Base-by-base conservation (phyloP, 2,329 filamentous ascomycete genomes). In the Xylaria sp. region DNA sequence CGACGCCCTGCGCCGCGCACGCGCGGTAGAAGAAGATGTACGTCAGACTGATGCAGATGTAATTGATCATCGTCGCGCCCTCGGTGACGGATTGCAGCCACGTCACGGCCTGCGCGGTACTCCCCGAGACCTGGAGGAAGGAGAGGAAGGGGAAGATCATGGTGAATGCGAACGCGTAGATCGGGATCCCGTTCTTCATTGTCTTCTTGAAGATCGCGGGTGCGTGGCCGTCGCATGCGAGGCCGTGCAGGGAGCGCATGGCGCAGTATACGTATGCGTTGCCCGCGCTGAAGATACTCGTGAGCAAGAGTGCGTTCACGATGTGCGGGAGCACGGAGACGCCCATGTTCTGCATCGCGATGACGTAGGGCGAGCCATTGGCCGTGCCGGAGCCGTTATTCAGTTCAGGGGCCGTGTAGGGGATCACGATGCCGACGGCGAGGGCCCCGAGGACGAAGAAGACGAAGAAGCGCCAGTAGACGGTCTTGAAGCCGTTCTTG, bases 371-470 rank as follows among this genome's bases (percentile, higher is more conserved):
- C 52, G 82, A 84, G 5, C 82, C 83, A 57, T 85, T 83, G 11
- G 75, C 79, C 0, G 76, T 79, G 42, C 76, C 76, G 1, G 83
- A 81, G 49, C 67, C 64, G 52, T 79, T 79, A 5, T 77, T 75
- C 2, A 78, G 72, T 61, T 84, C 83, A 0, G 81, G 80, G 65
- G 87, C 83, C 59, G 87, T 80, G 70, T 83, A 83, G 1, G 86
- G 78, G 55, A 88, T 78, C 60, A 87, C 71, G 58, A 88, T 82
- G 3, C 85, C 85, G 18, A 88, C 80, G 55, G 79, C 80, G 1
- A 91, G 76, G 3, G 84, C 83, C 4, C 85, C 83, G 4, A 87
- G 79, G 19, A 89, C 79, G 73, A 89, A 90, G 74, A 90, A 89
- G 1, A 81, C 69, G 1, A 81, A 84, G 54, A 89, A 76, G 35